Evolutionary conservation across 2,329 filamentous ascomycete species (phyloP), one percentile per base, ranked within the genome.

Genomic region (Cytospora schulzeri): DNA sequence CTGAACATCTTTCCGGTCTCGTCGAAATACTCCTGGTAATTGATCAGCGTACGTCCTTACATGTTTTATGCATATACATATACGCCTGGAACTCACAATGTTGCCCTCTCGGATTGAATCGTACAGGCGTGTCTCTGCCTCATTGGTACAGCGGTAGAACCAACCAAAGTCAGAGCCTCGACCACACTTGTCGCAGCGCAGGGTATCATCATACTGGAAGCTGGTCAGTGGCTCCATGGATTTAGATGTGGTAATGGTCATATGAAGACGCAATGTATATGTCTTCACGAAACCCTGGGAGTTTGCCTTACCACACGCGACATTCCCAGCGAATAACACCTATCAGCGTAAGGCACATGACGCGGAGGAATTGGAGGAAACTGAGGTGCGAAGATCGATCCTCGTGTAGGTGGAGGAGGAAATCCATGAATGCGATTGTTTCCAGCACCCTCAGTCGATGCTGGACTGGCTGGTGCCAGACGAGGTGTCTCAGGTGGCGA

Each of bases 91-190:
- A n/a, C 50, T 50, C 41, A 72, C 55, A 60, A 38, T 26, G 51
- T 55, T 33, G 51, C 69, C 67, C 24, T 65, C 55, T 57, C 62
- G 53, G 68, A 73, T 69, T 22, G 75, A 73, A 51, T 78, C 75
- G 22, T 78, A 74, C 33, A 83, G 72, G 64, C 73, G 66, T 26
- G 71, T 72, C 33, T 85, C 80, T 14, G 78, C 78, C 70, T 93
- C 90, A 72, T 91, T 85, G 15, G 82, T 84, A 74, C 92, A 95
- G 65, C 83, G 80, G 74, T 91, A 95, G 26, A 95, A 77, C 85
- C 89, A 95, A 29, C 90, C 90, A 60, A 88, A 80, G 19, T 80
- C 76, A 0, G 88, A 84, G 1, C 75, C 74, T 50, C 77, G 76
- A 48, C 78, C 77, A 70, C 91, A 95, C 28, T 80, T 72, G 9